These are phyloP conservation scores for Lecanicillium sp. DNA, from an alignment of 2,329 filamentous ascomycete species.

Conservation along the genomic window DNA sequence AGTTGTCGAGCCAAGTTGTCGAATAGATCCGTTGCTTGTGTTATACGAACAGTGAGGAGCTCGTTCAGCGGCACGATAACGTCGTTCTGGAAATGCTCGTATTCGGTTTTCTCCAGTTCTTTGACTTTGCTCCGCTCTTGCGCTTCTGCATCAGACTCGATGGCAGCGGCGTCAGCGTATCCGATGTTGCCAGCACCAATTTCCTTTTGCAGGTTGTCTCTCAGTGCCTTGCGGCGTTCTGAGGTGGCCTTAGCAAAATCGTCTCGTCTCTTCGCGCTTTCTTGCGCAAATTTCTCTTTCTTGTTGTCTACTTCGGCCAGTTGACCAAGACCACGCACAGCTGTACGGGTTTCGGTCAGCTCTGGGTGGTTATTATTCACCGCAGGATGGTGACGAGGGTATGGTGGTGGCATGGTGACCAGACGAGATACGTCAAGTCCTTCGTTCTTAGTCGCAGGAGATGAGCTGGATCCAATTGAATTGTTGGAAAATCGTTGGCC, in stretches of 20 bases:
- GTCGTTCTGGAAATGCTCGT: slow-evolving; percentile 75
- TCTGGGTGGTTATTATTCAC: slow-evolving; percentile 95
- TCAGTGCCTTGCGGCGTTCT: slow-evolving; percentile 57
- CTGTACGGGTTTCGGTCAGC: slow-evolving; percentile 67
- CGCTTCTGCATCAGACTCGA: slow-evolving; percentile 67
- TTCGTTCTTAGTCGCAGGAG: slow-evolving; percentile 41
- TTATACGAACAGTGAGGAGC: slow-evolving; percentile 69
- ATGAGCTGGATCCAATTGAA: slow-evolving; percentile 35
- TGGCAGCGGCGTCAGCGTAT: slow-evolving; percentile 75
- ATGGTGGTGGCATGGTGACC: slow-evolving; percentile 87
- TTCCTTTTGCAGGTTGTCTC: slow-evolving; percentile 69
- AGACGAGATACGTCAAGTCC: slow-evolving; percentile 82
- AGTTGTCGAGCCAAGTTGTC: slow-evolving; percentile 66
- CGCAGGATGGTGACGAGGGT: slow-evolving; percentile 88
- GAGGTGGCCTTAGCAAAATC: slow-evolving; percentile 45
- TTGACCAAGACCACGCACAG: slow-evolving; percentile 68
- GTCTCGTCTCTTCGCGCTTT: slow-evolving; percentile 52
- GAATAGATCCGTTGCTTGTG: slow-evolving; percentile 69
- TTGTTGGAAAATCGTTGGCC: slow-evolving; percentile 34
- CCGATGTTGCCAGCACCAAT: slow-evolving; percentile 72
- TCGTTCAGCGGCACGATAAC: slow-evolving; percentile 83
- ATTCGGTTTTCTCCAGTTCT: slow-evolving; percentile 69
- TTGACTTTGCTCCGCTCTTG: slow-evolving; percentile 67
- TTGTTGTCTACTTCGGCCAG: slow-evolving; percentile 64
- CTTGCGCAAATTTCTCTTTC: slow-evolving; percentile 55